Evolutionary conservation across 1,284 basidiomycete species (phyloP), one percentile per base, ranked within the genome.

Genomic region (Austropuccinia psidii): DNA sequence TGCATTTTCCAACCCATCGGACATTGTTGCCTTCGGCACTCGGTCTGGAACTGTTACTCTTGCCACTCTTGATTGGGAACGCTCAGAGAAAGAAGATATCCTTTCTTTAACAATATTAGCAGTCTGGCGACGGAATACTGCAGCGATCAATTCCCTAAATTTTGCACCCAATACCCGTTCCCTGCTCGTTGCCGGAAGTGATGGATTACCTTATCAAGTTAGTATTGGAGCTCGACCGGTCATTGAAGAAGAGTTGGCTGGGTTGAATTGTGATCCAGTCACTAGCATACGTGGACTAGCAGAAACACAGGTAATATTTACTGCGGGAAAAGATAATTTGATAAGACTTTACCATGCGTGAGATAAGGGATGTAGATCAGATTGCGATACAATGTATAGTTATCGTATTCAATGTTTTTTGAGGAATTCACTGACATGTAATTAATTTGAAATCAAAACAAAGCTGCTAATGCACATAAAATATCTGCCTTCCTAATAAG

Each of bases 181-280:
- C 2, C 35, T 66, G 21, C 50, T 66, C 4, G 64, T 66, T 7
- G 64, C 64, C 19, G n/a, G 47, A 6, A n/a, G n/a, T 19, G 49
- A 66, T 35, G 64, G 64, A 8, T 24, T 66, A 35, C 64, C 64
- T 37, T 66, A 66, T 41, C 64, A 21, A n/a, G 27, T 54, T n/a
- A 37, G 15, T 58, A 15, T 27, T 49, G 19, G 17, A 4, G 33
- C 13, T 33, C 35, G 19, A 29, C 13, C 15, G 24, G 55, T 58
- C 21, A 29, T 31, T 29, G 11, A 50, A 17, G 47, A 52, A 11
- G 64, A 66, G 54, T 31, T 66, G 13, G 64, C 64, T 39, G 64
- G 64, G 11, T 66, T 49, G n/a, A 21, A 66, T 54, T 66, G 64
- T 35, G 49, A 66, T 7, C 64, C 64, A 19, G 35, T 66, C 17